Evolutionary conservation across 768 basidiomycete genomes (phyloP), one percentile per base, ranked within the genome.

Genomic region (Paxillus rubicundulus): DNA sequence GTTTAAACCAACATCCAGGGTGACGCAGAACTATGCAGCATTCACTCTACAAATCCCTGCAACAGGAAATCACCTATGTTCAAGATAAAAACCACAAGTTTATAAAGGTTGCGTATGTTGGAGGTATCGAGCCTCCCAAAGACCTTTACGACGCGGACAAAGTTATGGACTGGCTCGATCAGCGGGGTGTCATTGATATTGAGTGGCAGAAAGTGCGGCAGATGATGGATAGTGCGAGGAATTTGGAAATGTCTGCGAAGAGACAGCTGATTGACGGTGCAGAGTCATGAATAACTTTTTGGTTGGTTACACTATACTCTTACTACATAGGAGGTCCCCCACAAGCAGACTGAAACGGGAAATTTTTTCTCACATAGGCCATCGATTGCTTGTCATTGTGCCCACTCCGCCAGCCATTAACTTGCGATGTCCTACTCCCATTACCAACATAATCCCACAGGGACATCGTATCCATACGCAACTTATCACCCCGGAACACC

Each of bases 111-210:
- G 79, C 84, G 7, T 82, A 76, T 59, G 68, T 73, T 9, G 78
- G 77, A 24, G 81, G 81, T 2, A 70, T 70, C 56, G 62, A 75
- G 50, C 87, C 87, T 17, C 90, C 90, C 0, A 68, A 81, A 37
- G 84, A 92, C 60, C 71, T 85, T 32, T 66, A 74, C 12, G 82
- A 92, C 60, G 86, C 86, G n/a, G 88, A 92, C 61, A 82, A 71
- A n/a, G 74, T 92, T 34, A 85, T 86, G 72, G 86, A 89, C 20
- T 91, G 89, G 88, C 76, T 93, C 9, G 89, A 90, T 54, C 69
- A 82, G 54, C 77, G 88, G 33, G 77, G 78, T 16, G 66, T 88
- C 39, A 84, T 92, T 52, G 79, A 85, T 16, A 71, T 71, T 52
- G 83, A 87, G 60, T 92, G 87, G 87, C 76, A 78, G 50, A 84